Conservation (phyloP, 768 basidiomycete species). For the Agaricus blazei region DNA sequence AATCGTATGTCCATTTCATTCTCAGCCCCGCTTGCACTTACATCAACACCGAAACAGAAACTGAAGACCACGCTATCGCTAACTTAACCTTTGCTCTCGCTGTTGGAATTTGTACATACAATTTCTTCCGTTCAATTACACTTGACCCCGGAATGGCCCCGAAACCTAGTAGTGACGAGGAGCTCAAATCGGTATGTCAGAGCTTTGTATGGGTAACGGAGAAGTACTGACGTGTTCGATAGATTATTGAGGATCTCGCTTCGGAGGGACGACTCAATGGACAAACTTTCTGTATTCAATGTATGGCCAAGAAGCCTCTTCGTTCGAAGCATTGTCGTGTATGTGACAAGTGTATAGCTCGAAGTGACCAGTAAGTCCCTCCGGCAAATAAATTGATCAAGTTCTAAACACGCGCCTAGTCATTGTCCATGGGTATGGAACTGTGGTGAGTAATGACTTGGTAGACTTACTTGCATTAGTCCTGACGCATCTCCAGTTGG, state of each 20-base stretch:
- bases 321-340: conserved; percentile 94
- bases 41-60: conserved; percentile 41
- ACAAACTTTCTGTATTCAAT: conserved; percentile 93
- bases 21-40: not conserved
- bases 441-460: conserved; percentile 57
- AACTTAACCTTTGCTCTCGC: conserved; percentile 74
- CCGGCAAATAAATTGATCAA: not conserved
- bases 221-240: not conserved
- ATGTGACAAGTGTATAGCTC: conserved; percentile 84
- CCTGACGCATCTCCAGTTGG: conserved; percentile 55
- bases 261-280: conserved; percentile 87
- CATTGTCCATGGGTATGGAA: conserved; percentile 99
- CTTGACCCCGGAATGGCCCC: conserved; percentile 90
- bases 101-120: conserved; percentile 73
- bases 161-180: conserved; percentile 73
- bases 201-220: not conserved
- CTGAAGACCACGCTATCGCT: conserved; percentile 67
- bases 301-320: conserved; percentile 91
- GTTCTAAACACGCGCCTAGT: conserved; percentile 31
- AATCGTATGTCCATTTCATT: conserved; percentile 41
- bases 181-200: conserved; percentile 74
- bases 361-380: conserved; percentile 84
- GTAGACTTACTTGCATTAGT: not conserved
- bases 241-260: conserved; percentile 91
- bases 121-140: conserved; percentile 86